A percentile compares a stretch with the other conserved stretches of the same genome.
Evolutionary conservation across 2,329 filamentous ascomycete species (phyloP).

Genomic region (Fusarium goolgardi): DNA sequence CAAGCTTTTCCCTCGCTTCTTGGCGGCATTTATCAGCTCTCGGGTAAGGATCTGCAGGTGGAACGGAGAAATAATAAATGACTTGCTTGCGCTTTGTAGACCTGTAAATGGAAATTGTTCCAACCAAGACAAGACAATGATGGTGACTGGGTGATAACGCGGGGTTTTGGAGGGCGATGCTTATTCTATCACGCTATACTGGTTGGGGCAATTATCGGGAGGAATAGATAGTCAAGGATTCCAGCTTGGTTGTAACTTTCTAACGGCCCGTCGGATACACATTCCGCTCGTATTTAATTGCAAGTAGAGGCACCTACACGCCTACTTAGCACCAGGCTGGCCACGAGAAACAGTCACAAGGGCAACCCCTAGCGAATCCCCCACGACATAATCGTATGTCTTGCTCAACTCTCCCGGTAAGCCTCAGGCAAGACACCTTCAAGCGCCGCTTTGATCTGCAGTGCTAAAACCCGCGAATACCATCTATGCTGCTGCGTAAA

Average conservation of each 20-base stretch:
- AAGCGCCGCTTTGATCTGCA: slow-evolving; percentile 36
- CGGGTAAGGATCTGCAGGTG: not conserved
- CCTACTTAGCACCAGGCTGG: too few relatives aligned
- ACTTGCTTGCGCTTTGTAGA: not conserved
- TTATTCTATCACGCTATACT: slow-evolving; percentile 3
- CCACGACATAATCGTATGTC: too few relatives aligned
- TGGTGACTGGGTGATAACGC: not conserved
- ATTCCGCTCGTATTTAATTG: too few relatives aligned
- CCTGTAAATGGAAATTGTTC: slow-evolving; percentile 9
- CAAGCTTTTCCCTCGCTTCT: not conserved
- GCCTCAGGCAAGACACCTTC: slow-evolving; percentile 26
- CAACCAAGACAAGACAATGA: too few relatives aligned
- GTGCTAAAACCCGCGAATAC: slow-evolving; percentile 28
- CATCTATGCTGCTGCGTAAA: slow-evolving; percentile 35
- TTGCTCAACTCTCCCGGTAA: slow-evolving; percentile 16
- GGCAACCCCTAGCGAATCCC: too few relatives aligned
- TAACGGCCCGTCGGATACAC: not conserved
- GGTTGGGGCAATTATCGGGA: slow-evolving; percentile 3
- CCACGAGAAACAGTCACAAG: too few relatives aligned
- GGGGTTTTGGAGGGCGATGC: slow-evolving; percentile 1
- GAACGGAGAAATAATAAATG: not conserved
- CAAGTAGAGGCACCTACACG: too few relatives aligned
- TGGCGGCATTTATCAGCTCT: not conserved
- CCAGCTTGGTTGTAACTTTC: not conserved
- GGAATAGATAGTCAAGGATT: not conserved